Conservation (phyloP, 2,329 filamentous ascomycete species). For the Xylariaceae sp. region DNA sequence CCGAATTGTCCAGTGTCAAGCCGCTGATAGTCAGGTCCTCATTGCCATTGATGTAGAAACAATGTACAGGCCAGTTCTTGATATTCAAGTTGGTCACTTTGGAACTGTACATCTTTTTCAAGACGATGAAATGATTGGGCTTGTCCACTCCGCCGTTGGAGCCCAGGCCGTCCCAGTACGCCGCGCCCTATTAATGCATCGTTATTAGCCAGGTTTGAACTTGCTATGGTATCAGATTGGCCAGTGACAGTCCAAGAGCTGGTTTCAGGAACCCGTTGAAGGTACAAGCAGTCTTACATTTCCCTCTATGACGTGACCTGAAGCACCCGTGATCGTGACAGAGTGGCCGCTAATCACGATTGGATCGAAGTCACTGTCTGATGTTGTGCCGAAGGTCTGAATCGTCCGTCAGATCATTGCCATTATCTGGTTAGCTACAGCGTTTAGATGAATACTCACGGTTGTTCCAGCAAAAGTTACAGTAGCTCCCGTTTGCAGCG, state of each 20-base stretch:
- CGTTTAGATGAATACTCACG: neutral
- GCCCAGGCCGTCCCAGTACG: neutral
- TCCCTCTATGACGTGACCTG: neutral
- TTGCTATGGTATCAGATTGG: neutral
- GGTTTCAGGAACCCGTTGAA: no score
- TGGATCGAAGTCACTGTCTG: neutral
- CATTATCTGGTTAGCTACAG: neutral
- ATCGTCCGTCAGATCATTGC: neutral
- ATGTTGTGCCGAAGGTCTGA: neutral
- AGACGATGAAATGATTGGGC: slow-evolving; percentile 1
- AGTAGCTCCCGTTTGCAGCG: neutral
- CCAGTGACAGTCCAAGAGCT: no score
- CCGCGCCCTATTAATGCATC: neutral
- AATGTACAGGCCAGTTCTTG: neutral
- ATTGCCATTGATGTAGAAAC: neutral
- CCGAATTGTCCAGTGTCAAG: neutral
- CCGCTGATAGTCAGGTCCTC: neutral
- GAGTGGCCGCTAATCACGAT: neutral
- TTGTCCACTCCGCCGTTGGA: neutral
- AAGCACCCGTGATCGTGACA: neutral
- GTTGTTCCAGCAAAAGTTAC: neutral
- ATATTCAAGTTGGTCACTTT: neutral
- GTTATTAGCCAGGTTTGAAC: neutral
- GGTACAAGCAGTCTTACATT: neutral
- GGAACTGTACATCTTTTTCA: neutral